Conservation (phyloP, 192 early-diverging fungal genomes). For the Coemansia sp. region DNA sequence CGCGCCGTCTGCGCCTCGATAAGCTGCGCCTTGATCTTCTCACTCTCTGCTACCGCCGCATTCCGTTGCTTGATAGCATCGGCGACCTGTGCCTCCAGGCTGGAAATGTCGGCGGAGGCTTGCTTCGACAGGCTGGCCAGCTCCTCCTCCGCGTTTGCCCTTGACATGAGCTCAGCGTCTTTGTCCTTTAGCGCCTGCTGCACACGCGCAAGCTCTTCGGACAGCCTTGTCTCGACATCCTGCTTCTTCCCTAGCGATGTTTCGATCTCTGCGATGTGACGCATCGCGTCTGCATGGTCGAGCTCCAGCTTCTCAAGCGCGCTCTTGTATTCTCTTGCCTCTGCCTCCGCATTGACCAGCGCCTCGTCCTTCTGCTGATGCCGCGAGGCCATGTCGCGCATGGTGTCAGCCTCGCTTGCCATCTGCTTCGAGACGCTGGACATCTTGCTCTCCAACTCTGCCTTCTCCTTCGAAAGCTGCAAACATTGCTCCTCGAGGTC, state of each 20-base stretch:
- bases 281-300: constrained; percentile 26
- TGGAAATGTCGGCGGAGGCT: constrained; percentile 11
- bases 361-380: constrained; percentile 61
- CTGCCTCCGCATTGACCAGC: constrained; percentile 59
- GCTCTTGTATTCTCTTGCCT: constrained; percentile 51
- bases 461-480: constrained; percentile 54
- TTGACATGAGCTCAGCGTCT: constrained; percentile 27
- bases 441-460: constrained; percentile 60
- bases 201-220: constrained; percentile 21
- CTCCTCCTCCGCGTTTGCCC: constrained; percentile 19
- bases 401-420: constrained; percentile 62
- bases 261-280: constrained; percentile 29
- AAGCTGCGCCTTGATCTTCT: constrained; percentile 21
- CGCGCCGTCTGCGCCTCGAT: constrained; percentile 14
- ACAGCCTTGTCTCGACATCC: constrained; percentile 22
- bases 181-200: constrained; percentile 20
- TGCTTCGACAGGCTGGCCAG: constrained; percentile 24
- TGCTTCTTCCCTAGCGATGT: constrained; percentile 24
- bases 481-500: constrained; percentile 68
- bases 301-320: constrained; percentile 32
- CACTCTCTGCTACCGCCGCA: constrained; percentile 5
- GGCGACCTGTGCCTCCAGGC: constrained; percentile 23
- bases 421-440: constrained; percentile 64
- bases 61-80: constrained; percentile 17
- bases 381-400: constrained; percentile 63